phyloP scores from a whole-genome alignment of 495 filamentous ascomycete species.

The Lasiosphaeriaceae sp. region DNA sequence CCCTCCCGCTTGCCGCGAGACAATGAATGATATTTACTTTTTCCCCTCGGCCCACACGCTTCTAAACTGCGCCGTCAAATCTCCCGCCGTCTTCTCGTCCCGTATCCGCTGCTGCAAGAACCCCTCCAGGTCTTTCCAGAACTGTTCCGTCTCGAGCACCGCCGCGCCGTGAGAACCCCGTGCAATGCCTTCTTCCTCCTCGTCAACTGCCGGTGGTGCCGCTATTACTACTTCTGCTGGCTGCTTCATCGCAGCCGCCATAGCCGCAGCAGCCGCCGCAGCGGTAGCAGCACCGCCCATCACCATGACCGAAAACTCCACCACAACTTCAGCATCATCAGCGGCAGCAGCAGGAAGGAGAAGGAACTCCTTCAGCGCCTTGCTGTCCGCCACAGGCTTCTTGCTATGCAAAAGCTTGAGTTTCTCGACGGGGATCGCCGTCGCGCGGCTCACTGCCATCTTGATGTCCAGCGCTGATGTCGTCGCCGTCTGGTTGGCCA shows the following conservation, averaged over 20 bases:
- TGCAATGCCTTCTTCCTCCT: slow-evolving; percentile 20
- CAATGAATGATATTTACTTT: not conserved
- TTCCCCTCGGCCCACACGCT: slow-evolving; percentile 52
- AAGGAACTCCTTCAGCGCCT: slow-evolving; percentile 57
- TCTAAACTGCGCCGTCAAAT: slow-evolving; percentile 63
- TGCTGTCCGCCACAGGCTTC: slow-evolving; percentile 73
- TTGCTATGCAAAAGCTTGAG: slow-evolving; percentile 78
- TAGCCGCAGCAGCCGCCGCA: no score
- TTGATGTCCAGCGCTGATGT: slow-evolving; percentile 74
- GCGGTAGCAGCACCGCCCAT: slow-evolving; percentile 69
- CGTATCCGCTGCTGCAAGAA: slow-evolving; percentile 75
- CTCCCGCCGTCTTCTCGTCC: slow-evolving; percentile 64
- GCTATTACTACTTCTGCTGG: slow-evolving; percentile 12
- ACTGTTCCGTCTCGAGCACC: slow-evolving; percentile 65
- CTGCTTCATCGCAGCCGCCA: not conserved
- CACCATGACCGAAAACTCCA: slow-evolving; percentile 83
- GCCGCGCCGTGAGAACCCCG: slow-evolving; percentile 30
- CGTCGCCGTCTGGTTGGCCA: slow-evolving; percentile 55
- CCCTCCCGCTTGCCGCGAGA: no score
- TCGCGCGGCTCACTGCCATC: slow-evolving; percentile 49
- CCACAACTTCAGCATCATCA: slow-evolving; percentile 38
- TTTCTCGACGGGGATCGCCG: slow-evolving; percentile 57
- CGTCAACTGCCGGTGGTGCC: slow-evolving; percentile 18
- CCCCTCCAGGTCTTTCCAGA: slow-evolving; percentile 83
- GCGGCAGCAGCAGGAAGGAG: not conserved